Evolutionary conservation across 768 basidiomycete species (phyloP), one percentile per base, ranked within the genome.

Genomic region (Panellus pusillus): DNA sequence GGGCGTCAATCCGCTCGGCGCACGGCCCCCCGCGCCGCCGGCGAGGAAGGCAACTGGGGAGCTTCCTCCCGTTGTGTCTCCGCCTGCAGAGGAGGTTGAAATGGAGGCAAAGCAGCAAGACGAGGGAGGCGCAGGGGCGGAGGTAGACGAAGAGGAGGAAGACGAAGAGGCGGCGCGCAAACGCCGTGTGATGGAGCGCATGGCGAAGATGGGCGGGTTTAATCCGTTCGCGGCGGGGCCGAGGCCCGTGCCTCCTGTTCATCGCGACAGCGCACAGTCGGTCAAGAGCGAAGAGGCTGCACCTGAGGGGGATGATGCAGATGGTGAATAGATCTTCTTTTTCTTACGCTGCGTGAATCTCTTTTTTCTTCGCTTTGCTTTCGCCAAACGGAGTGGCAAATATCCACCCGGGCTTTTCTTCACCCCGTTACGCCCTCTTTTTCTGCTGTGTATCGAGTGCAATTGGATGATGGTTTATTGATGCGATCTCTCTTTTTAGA

Each of bases 1-100:
- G 14, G 88, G 80, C n/a, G 71, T 86, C 60, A 86, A 83, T 60
- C 79, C 83, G 1, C 71, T 83, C 39, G 69, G 69, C 8, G 65
- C 71, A 12, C 70, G 57, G 9, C 66, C 65, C 15, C 63, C 68
- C 0, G 59, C 49, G 42, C 63, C 62, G 44, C 65, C 65, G 6
- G 60, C 58, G 42, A 66, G 64, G 17, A 60, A 60, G 55, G 17
- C 56, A 0, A 65, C 65, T 1, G 20, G 9, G 7, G 32, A 35
- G 32, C 3, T 3, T 35, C 11, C 11, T 35, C 11, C 11, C 8
- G 7, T 35, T 35, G 3, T 8, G 32, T 24, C 24, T 24, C 24
- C 37, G 8, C 48, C 47, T 13, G 64, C 61, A 17, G 3, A 18
- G 1, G 27, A 35, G n/a, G 18, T 31, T 5, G 61, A 65, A 60